Percentiles rank a stretch among this genome's conserved stretches.
Conservation (phyloP, 352 stramenopile species). For the Globisporangium nunn region DNA sequence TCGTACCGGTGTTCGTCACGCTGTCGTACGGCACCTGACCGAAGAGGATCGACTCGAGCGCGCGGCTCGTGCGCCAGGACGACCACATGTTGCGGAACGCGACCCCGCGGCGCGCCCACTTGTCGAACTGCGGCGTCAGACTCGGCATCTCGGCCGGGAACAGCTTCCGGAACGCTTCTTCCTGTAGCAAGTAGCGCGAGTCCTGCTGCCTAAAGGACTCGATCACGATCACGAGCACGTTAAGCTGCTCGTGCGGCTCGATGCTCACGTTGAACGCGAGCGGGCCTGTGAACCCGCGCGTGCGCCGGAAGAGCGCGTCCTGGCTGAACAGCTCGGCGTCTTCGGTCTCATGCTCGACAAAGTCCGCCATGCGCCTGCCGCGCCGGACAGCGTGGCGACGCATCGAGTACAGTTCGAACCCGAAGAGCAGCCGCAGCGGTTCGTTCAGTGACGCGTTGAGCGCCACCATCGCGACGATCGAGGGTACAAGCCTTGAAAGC, state of each 20-base stretch:
- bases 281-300: conserved; percentile 37
- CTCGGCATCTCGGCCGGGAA: conserved; percentile 1
- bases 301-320: conserved; percentile 40
- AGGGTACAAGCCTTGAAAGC: conserved; percentile 28
- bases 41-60: conserved; percentile 57
- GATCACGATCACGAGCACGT: conserved; percentile 58
- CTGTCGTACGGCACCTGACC: conserved; percentile 60
- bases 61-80: conserved; percentile 58
- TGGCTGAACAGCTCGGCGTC: conserved; percentile 26
- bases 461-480: conserved; percentile 44
- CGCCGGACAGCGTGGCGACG: conserved; percentile 6
- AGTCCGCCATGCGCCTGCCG: conserved; percentile 20
- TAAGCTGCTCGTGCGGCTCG: conserved; percentile 29
- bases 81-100: conserved; percentile 61
- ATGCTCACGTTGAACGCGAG: conserved; percentile 49
- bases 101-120: conserved; percentile 41
- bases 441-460: conserved; percentile 51
- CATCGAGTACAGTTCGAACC: conserved; percentile 20
- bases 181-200: conserved; percentile 39
- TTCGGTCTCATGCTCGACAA: conserved; percentile 46
- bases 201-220: conserved; percentile 60
- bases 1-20: conserved; percentile 41
- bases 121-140: conserved; percentile 56
- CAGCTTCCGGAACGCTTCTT: conserved; percentile 2
- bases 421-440: conserved; percentile 24